phyloP scores from a whole-genome alignment of 768 basidiomycete genomes.

The Mycena chlorophos region DNA sequence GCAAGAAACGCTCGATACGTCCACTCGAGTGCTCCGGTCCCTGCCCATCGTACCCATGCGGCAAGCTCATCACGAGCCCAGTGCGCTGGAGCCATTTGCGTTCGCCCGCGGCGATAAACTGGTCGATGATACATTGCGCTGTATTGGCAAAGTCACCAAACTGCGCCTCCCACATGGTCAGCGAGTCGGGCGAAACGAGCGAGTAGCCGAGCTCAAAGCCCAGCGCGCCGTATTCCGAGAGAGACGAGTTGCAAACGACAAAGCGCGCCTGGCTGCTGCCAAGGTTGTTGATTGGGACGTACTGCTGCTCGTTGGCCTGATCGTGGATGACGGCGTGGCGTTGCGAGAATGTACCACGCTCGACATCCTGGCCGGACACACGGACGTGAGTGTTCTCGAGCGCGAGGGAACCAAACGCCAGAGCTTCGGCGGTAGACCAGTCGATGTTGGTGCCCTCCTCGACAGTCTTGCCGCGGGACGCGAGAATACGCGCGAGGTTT shows the following conservation, averaged over 20 bases:
- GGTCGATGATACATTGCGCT: constrained; percentile 97
- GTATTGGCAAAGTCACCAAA: constrained; percentile 99
- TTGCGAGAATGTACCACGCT: constrained; percentile 98
- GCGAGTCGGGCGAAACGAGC: constrained; percentile 87
- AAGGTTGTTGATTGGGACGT: constrained; percentile 86
- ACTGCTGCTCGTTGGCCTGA: constrained; percentile 88
- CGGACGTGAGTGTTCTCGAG: constrained; percentile 94
- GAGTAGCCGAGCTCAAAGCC: constrained; percentile 99
- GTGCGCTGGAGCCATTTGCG: constrained; percentile 96
- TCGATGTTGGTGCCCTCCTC: constrained; percentile 92
- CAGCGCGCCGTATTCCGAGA: constrained; percentile 92
- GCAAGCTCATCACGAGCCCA: constrained; percentile 84
- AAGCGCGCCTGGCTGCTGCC: constrained; percentile 88
- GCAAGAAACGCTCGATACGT: constrained; percentile 93
- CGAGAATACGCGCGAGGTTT: constrained; percentile 91
- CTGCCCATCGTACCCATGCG: constrained; percentile 98
- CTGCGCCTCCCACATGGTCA: constrained; percentile 98
- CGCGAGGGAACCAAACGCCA: constrained; percentile 92
- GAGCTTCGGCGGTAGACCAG: constrained; percentile 97
- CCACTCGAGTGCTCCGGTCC: constrained; percentile 98
- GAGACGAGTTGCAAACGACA: constrained; percentile 93
- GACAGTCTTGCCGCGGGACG: constrained; percentile 83
- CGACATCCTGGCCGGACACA: constrained; percentile 96
- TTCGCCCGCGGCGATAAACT: constrained; percentile 97
- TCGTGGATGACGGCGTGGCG: constrained; percentile 97